Evolutionary conservation across 805 yeast genomes (phyloP).

Genomic region (Spathaspora passalidarum): DNA sequence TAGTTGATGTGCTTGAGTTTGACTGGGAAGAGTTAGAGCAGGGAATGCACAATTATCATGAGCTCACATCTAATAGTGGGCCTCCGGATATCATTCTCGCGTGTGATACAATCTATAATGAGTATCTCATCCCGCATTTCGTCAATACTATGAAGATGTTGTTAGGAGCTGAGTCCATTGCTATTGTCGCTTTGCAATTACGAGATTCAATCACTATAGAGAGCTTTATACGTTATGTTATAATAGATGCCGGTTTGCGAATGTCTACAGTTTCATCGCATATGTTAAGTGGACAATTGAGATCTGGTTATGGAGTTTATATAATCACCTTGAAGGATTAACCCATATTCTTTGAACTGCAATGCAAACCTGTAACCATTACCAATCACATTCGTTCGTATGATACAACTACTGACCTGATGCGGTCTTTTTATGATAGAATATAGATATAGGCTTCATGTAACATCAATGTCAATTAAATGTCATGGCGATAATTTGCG

Average conservation of each 20-base stretch:
- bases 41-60: constrained; percentile 25
- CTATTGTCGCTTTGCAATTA: constrained; percentile 50
- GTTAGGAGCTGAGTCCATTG: constrained; percentile 32
- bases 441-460: no score
- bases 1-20: constrained; percentile 46
- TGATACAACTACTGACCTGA: no score
- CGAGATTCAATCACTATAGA: constrained; percentile 52
- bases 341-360: no score
- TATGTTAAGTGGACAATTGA: constrained; percentile 27
- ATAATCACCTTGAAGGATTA: constrained; percentile 15
- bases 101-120: constrained; percentile 67
- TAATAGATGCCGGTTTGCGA: constrained; percentile 25
- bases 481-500: no score
- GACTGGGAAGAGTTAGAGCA: constrained; percentile 58
- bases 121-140: constrained; percentile 50
- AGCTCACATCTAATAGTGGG: constrained; percentile 5
- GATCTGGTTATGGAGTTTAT: constrained; percentile 46
- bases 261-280: constrained; percentile 32
- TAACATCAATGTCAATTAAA: no score
- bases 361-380: no score
- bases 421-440: no score
- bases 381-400: no score
- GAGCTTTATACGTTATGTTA: constrained; percentile 35
- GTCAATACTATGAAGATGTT: constrained; percentile 39
- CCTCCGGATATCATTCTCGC: constrained; percentile 52